Conservation (phyloP, 2,329 filamentous ascomycete genomes). For the Colletotrichum sp. region DNA sequence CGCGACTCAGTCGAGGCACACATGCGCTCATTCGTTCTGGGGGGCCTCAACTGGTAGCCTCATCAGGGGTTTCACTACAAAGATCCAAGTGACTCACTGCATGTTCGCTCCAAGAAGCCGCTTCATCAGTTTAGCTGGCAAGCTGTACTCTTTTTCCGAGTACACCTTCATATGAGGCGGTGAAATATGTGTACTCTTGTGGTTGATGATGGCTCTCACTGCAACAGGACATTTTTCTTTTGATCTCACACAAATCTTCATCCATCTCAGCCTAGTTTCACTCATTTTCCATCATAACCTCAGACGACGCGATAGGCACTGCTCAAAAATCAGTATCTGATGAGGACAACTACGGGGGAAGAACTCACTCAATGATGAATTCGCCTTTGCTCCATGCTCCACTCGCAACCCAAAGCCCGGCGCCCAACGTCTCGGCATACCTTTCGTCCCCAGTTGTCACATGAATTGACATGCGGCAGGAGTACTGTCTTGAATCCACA, state of each 20-base stretch:
- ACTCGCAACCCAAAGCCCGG: not conserved
- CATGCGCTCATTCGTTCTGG: not conserved
- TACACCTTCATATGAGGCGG: not conserved
- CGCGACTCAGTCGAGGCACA: not conserved
- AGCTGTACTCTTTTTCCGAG: fast-evolving
- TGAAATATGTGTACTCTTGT: not conserved
- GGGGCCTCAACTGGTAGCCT: not conserved
- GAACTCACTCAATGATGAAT: not conserved
- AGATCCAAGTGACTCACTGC: not conserved
- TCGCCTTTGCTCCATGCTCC: not conserved
- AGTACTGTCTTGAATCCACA: conserved; percentile 46
- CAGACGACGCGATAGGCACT: not conserved
- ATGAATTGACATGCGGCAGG: not conserved
- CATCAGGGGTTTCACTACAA: not conserved
- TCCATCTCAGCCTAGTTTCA: fast-evolving
- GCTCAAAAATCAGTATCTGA: not conserved
- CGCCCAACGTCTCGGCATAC: not conserved
- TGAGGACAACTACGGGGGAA: fast-evolving
- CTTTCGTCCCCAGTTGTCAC: not conserved
- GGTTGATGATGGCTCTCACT: not conserved
- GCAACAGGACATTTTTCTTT: not conserved
- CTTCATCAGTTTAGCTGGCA: not conserved
- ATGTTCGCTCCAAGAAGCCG: not conserved
- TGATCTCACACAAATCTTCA: fast-evolving
- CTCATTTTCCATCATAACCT: not conserved